Evolutionary conservation across 2,329 filamentous ascomycete genomes (phyloP).

Genomic region (Calonectria hawksworthii): DNA sequence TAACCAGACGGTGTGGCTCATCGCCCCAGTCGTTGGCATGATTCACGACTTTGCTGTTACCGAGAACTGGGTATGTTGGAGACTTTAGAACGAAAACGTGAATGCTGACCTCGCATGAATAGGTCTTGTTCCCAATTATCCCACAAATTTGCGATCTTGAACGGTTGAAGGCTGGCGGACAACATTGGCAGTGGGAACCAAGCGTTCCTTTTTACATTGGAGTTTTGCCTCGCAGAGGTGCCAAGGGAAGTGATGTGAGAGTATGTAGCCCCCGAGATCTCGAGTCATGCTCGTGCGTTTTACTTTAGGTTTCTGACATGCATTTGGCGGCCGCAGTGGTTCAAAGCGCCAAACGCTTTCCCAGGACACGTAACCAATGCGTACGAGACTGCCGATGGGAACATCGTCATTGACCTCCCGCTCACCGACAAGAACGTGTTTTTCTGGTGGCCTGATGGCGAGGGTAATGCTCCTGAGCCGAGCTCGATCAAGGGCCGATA

Average conservation of each 20-base stretch:
- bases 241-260: neutral
- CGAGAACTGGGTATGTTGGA: neutral
- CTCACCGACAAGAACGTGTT: conserved; percentile 22
- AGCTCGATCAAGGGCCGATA: neutral
- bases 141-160: neutral
- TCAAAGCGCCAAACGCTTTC: conserved; percentile 22
- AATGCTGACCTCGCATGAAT: neutral
- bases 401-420: conserved; percentile 19
- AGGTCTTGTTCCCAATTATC: conserved; percentile 5
- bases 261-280: neutral
- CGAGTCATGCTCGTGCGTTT: neutral
- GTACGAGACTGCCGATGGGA: conserved; percentile 11
- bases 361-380: conserved; percentile 23
- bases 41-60: conserved; percentile 11
- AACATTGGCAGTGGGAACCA: conserved; percentile 12
- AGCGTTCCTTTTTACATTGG: neutral
- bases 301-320: neutral
- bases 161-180: neutral
- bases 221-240: neutral
- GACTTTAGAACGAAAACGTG: neutral
- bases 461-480: neutral
- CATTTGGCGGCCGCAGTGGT: neutral
- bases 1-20: neutral
- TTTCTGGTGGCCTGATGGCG: conserved; percentile 11
- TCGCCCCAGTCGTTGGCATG: neutral